Base-by-base conservation (phyloP, 306 rosid genomes). In the Quercus ilex region DNA sequence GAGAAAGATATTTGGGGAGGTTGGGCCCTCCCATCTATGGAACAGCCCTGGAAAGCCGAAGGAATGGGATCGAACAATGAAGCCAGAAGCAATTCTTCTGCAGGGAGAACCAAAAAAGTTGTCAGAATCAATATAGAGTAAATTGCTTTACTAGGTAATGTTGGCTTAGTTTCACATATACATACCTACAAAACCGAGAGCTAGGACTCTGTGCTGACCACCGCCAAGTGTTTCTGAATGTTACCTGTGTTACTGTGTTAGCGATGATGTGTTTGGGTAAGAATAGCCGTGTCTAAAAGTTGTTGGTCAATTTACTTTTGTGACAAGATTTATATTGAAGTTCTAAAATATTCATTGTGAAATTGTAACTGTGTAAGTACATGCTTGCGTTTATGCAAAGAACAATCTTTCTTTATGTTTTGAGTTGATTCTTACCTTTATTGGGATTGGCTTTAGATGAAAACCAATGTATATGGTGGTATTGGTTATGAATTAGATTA, bases 51-150 rank as follows among this genome's bases (percentile, higher is more conserved):
- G 65, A 83, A 74, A 19, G 60, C 71, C 3, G 41, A 79, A 78
- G 85, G 89, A 56, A 79, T 26, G 26, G 77, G 80, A 83, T 17
- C 78, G 59, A 81, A 76, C 10, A 67, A 71, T 63, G 89, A 73
- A 30, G 30, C 74, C 20, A 84, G 82, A 30, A 59, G 55, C 20
- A 74, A 59, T 6, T 64, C 56, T 21, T 28, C 83, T 0, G 73
- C 77, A 25, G 89, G 88, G 64, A 85, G 85, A 80, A 73, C 89
- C 51, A 91, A 85, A 85, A 90, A 86, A 56, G 88, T 92, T 7
- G 88, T 91, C 70, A 89, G 98, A 77, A 86, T 95, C 85, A 95
- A 89, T 70, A 95, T 95, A 46, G 92, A 91, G 49, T 95, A 78
- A 86, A 71, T 41, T 6, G 3, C 12, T 25, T 30, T 26, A 30